A percentile compares a stretch with the other conserved stretches of the same genome.
These are phyloP conservation scores for Cutaneotrichosporon dermatis DNA, from an alignment of 1,284 basidiomycete genomes.

Conservation along the genomic window DNA sequence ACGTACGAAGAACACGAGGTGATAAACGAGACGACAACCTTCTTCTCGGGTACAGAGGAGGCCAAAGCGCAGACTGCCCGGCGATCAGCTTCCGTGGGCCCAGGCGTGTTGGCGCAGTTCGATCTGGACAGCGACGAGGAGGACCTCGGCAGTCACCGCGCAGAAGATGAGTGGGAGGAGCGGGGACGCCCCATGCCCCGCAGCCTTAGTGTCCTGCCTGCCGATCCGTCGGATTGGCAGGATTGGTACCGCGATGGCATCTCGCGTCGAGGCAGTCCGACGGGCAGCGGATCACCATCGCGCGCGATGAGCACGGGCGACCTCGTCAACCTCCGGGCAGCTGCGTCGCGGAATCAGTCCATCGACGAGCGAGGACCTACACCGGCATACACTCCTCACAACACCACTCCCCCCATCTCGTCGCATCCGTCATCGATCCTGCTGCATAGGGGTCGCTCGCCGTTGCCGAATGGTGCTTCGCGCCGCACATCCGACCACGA, in stretches of 20 bases:
- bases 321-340: neutral
- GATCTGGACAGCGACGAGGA: conserved; percentile 40
- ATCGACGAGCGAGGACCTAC: conserved; percentile 40
- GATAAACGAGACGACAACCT: conserved; percentile 66
- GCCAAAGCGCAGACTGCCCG: conserved; percentile 38
- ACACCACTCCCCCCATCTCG: conserved; percentile 3
- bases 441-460: neutral
- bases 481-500: conserved; percentile 1
- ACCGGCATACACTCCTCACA: conserved; percentile 42
- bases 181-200: conserved; percentile 10
- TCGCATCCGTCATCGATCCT: conserved; percentile 6
- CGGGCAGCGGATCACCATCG: neutral
- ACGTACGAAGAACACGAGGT: conserved; percentile 74
- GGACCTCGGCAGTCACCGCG: conserved; percentile 25
- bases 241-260: conserved; percentile 27
- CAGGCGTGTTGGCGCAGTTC: conserved; percentile 54
- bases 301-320: neutral
- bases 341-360: neutral
- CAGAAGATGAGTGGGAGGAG: conserved; percentile 18
- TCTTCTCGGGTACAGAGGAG: conserved; percentile 59
- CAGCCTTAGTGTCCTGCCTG: conserved; percentile 38
- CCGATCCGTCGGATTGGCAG: conserved; percentile 22
- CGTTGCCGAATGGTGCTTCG: neutral
- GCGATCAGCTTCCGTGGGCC: conserved; percentile 73
- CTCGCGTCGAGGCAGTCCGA: conserved; percentile 15